Conservation (phyloP, 164 flowering plant genomes). For the Magnolia kwangsiensis region DNA sequence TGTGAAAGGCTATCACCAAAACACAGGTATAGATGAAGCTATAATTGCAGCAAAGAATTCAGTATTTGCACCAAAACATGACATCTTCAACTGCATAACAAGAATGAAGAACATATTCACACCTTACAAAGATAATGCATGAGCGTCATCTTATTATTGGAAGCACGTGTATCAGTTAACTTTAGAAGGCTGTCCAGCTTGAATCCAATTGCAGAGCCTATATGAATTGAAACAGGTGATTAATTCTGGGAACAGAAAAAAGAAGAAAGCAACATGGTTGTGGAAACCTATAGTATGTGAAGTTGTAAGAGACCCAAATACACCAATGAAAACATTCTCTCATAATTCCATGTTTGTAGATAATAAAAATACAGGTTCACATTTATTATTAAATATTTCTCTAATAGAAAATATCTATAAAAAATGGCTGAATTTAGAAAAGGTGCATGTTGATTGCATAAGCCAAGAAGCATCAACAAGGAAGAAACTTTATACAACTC, state of each 20-base stretch:
- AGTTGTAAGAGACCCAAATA: conserved; percentile 2
- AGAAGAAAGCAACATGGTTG: not conserved
- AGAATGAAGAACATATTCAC: conserved; percentile 9
- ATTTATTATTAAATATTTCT: not conserved
- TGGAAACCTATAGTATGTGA: too few species aligned
- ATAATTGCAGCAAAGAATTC: not conserved
- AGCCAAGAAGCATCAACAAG: not conserved
- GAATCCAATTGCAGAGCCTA: conserved; percentile 87
- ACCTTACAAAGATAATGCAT: conserved; percentile 95
- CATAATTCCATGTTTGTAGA: not conserved
- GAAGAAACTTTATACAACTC: too few species aligned
- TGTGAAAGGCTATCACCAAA: not conserved
- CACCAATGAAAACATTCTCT: not conserved
- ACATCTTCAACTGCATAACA: conserved; percentile 1
- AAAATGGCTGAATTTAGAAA: not conserved
- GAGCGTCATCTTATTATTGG: conserved; percentile 81
- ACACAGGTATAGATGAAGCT: not conserved
- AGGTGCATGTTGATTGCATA: not conserved
- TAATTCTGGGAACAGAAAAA: not conserved
- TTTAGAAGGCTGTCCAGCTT: conserved; percentile 85
- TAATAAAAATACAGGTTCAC: too few species aligned
- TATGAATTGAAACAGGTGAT: conserved; percentile 1
- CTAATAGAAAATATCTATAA: not conserved
- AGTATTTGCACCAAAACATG: not conserved
- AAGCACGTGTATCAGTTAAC: conserved; percentile 80